Conservation (phyloP, 192 early-diverging fungal species). For the Gamsiella multidivaricata region DNA sequence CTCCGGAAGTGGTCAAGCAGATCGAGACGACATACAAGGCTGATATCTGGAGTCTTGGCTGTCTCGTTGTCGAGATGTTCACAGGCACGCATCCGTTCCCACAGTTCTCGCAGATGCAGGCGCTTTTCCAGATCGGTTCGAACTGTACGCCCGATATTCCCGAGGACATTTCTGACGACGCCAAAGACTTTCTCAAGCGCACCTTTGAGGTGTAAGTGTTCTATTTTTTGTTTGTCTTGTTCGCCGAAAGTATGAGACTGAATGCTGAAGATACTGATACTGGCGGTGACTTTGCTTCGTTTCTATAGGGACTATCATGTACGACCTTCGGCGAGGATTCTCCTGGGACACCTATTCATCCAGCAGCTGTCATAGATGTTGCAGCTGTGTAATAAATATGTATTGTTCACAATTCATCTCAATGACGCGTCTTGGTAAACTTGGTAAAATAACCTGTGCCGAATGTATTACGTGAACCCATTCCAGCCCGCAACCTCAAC, state of each 20-base stretch:
- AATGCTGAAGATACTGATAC: background rate
- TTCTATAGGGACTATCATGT: constrained; percentile 72
- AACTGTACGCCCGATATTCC: constrained; percentile 87
- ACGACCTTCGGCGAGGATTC: constrained; percentile 80
- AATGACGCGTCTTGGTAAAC: too few relatives aligned
- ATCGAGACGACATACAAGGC: constrained; percentile 93
- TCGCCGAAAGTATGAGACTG: background rate
- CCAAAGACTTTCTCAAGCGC: constrained; percentile 77
- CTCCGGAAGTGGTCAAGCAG: constrained; percentile 97
- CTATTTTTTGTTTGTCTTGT: background rate
- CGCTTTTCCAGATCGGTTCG: constrained; percentile 84
- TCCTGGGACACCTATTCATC: constrained; percentile 77
- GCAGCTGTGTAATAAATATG: too few relatives aligned
- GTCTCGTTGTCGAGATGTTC: constrained; percentile 98
- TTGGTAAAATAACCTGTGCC: too few relatives aligned
- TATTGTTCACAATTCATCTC: too few relatives aligned
- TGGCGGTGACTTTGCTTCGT: background rate
- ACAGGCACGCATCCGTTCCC: constrained; percentile 94
- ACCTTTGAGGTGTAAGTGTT: constrained; percentile 79
- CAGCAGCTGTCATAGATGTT: constrained; percentile 54
- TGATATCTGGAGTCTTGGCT: constrained; percentile 95
- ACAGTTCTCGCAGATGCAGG: constrained; percentile 83
- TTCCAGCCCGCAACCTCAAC: too few relatives aligned
- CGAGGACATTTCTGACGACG: constrained; percentile 72
- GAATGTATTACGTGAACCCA: too few relatives aligned